Percentiles rank a stretch among this genome's conserved stretches.
Conservation (phyloP, 768 basidiomycete species). For the Boletus tylopilopsis region DNA sequence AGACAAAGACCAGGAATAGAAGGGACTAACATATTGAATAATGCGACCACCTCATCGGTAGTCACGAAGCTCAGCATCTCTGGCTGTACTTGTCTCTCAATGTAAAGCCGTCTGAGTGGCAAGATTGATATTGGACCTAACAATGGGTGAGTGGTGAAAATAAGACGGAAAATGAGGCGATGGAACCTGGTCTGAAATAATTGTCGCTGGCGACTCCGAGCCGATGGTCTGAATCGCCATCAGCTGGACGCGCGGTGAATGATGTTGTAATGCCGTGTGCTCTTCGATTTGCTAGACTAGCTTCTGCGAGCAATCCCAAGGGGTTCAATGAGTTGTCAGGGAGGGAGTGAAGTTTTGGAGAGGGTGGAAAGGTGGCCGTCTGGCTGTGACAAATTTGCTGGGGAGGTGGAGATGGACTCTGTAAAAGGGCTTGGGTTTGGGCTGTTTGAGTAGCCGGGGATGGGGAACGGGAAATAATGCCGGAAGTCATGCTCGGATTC, state of each 20-base stretch:
- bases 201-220: conserved; percentile 81
- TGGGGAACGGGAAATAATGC: conserved; percentile 79
- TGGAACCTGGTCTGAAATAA: conserved; percentile 87
- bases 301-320: conserved; percentile 88
- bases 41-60: conserved; percentile 84
- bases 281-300: conserved; percentile 72
- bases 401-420: conserved; percentile 48
- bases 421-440: conserved; percentile 55
- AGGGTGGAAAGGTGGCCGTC: conserved; percentile 37
- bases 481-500: conserved; percentile 73
- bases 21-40: conserved; percentile 80
- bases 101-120: conserved; percentile 76
- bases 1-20: not conserved
- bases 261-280: conserved; percentile 47
- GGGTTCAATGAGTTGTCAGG: conserved; percentile 94
- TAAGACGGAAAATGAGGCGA: not conserved
- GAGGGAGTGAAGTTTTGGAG: conserved; percentile 85
- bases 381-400: conserved; percentile 32
- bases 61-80: conserved; percentile 89
- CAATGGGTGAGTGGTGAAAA: conserved; percentile 5
- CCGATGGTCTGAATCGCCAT: conserved; percentile 41
- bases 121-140: conserved; percentile 85
- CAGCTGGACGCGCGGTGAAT: conserved; percentile 36
- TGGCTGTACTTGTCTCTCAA: conserved; percentile 87
- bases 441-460: conserved; percentile 57